These are phyloP conservation scores for Globisporangium yorkense DNA, from an alignment of 352 stramenopile genomes.

Conservation along the genomic window DNA sequence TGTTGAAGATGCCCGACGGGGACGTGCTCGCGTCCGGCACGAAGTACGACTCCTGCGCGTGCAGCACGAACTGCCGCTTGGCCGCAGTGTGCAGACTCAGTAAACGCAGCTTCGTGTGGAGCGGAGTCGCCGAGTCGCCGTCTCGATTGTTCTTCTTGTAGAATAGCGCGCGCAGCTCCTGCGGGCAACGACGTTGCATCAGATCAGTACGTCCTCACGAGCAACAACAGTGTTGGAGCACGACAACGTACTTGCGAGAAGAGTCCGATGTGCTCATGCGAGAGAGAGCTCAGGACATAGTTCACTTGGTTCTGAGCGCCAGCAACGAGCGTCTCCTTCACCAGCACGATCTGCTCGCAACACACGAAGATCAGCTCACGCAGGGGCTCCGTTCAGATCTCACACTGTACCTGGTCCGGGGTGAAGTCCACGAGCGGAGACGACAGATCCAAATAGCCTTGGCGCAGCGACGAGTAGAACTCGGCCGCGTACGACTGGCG, in stretches of 20 bases:
- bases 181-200: background rate
- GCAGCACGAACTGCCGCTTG: constrained; percentile 58
- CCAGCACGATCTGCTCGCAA: constrained; percentile 47
- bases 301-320: constrained; percentile 83
- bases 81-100: constrained; percentile 66
- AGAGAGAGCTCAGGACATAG: constrained; percentile 78
- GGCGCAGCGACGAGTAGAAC: constrained; percentile 80
- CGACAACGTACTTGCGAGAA: constrained; percentile 46
- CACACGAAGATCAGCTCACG: background rate
- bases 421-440: constrained; percentile 81
- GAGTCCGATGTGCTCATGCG: constrained; percentile 62
- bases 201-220: background rate
- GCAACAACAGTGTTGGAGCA: background rate
- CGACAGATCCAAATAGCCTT: constrained; percentile 76
- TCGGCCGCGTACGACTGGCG: constrained; percentile 80
- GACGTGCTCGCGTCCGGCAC: constrained; percentile 43
- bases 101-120: constrained; percentile 72
- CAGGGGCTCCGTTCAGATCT: background rate
- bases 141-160: constrained; percentile 45
- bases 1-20: constrained; percentile 67
- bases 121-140: constrained; percentile 32
- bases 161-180: constrained; percentile 76
- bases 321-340: constrained; percentile 73
- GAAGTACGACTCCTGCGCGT: constrained; percentile 60
- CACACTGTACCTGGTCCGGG: constrained; percentile 56